Percentiles rank a stretch among this genome's conserved stretches.
Evolutionary conservation across 768 basidiomycete species (phyloP).

Genomic region (Rhizopogon roseolus): DNA sequence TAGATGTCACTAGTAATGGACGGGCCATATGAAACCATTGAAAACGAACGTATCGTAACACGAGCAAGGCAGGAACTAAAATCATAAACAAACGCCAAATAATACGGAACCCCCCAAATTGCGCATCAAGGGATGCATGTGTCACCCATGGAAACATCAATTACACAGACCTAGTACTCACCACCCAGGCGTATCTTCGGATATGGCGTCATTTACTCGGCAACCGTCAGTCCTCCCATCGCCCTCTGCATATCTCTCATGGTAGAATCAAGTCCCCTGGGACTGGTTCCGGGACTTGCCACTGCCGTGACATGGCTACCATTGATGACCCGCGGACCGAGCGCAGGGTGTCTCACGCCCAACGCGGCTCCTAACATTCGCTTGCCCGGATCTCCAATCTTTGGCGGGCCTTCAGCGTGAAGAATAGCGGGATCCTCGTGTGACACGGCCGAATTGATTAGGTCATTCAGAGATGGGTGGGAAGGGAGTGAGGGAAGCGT

Average conservation of each 20-base stretch:
- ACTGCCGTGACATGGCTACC: conserved; percentile 30
- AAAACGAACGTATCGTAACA: conserved; percentile 17
- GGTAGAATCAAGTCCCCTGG: conserved; percentile 42
- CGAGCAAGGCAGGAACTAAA: conserved; percentile 8
- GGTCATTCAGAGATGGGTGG: conserved; percentile 80
- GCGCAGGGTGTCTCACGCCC: conserved; percentile 75
- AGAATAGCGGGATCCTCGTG: conserved; percentile 66
- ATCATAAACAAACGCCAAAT: conserved; percentile 7
- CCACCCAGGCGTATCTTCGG: background rate
- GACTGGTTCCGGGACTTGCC: conserved; percentile 19
- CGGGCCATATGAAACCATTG: conserved; percentile 13
- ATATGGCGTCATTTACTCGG: conserved; percentile 46
- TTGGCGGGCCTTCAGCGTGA: conserved; percentile 49
- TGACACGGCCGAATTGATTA: conserved; percentile 69
- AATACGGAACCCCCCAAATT: conserved; percentile 16
- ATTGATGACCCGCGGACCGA: conserved; percentile 55
- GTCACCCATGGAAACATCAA: conserved; percentile 15
- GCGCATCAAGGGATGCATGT: conserved; percentile 13
- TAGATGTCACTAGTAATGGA: conserved; percentile 12
- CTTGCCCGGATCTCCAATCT: conserved; percentile 86
- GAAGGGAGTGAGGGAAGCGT: conserved; percentile 76
- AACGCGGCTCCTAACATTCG: conserved; percentile 85
- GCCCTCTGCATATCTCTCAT: conserved; percentile 71
- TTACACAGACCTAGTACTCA: conserved; percentile 7
- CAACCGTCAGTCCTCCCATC: conserved; percentile 69